Conservation (phyloP, 2,329 filamentous ascomycete genomes). For the Fusarium pseudonygamai region DNA sequence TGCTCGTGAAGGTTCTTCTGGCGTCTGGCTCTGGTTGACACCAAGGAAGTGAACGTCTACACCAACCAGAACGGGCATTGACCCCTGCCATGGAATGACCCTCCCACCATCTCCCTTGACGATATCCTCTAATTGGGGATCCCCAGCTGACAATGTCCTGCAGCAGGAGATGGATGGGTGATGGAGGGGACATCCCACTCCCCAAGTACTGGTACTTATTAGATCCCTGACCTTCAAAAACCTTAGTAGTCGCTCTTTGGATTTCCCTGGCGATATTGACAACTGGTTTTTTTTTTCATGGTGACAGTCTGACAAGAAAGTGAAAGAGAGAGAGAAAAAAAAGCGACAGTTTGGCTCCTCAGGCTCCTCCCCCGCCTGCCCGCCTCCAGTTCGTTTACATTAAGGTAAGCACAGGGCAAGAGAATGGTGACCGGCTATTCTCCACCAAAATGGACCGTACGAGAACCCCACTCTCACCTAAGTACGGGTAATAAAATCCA, state of each 20-base stretch:
- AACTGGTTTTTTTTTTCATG: neutral
- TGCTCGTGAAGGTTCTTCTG: conserved; percentile 15
- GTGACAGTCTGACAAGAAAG: neutral
- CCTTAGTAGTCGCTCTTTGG: neutral
- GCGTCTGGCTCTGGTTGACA: neutral
- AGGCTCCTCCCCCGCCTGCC: conserved; percentile 12
- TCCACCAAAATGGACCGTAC: conserved; percentile 5
- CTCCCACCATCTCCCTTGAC: conserved; percentile 11
- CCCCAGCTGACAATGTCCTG: conserved; percentile 34
- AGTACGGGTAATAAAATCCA: conserved; percentile 16
- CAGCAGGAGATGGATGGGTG: conserved; percentile 25
- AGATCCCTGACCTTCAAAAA: neutral
- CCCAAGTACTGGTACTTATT: conserved; percentile 24
- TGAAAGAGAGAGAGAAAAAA: neutral
- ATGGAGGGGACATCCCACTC: conserved; percentile 4
- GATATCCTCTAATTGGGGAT: conserved; percentile 7
- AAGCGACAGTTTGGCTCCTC: conserved; percentile 4
- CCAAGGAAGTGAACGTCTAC: neutral
- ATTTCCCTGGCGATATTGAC: neutral
- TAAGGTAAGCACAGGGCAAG: conserved; percentile 1
- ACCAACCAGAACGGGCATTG: conserved; percentile 20
- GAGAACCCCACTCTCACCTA: conserved; percentile 26
- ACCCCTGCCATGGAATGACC: conserved; percentile 7
- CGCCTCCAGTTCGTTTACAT: neutral
- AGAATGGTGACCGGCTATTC: conserved; percentile 6